Conservation (phyloP, 129 eudicot species). For the Artemisia annua region DNA sequence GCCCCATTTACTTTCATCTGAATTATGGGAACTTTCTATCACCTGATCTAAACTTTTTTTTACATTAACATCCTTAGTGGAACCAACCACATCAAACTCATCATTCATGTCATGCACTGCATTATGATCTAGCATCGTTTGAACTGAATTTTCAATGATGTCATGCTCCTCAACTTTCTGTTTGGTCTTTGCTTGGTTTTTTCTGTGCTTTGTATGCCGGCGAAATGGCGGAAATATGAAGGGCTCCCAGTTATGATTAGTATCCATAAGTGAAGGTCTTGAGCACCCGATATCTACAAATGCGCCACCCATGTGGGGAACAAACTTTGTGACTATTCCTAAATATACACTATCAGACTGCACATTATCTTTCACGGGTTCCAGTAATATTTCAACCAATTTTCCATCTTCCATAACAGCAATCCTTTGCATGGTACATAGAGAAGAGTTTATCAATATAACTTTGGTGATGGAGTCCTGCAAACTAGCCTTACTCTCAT, state of each 20-base stretch:
- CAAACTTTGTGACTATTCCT: constrained; percentile 72
- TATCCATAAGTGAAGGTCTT: constrained; percentile 68
- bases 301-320: constrained; percentile 94
- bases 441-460: constrained; percentile 82
- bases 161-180: neutral
- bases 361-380: constrained; percentile 86
- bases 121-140: constrained; percentile 38
- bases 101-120: constrained; percentile 55
- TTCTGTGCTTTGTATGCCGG: constrained; percentile 36
- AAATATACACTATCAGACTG: constrained; percentile 91
- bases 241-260: constrained; percentile 56
- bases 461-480: constrained; percentile 49
- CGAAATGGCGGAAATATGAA: constrained; percentile 70
- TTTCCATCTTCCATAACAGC: constrained; percentile 86
- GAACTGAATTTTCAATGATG: constrained; percentile 23
- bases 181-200: neutral
- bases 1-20: constrained; percentile 59
- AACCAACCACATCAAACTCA: constrained; percentile 35
- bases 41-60: constrained; percentile 28
- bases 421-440: constrained; percentile 92
- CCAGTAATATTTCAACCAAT: constrained; percentile 83
- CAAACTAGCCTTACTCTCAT: constrained; percentile 38
- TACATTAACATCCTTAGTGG: constrained; percentile 30
- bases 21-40: constrained; percentile 34
- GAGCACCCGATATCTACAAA: constrained; percentile 84